Evolutionary conservation across 495 filamentous ascomycete genomes (phyloP), one percentile per base, ranked within the genome.

Genomic region (Oidiodendron maius): DNA sequence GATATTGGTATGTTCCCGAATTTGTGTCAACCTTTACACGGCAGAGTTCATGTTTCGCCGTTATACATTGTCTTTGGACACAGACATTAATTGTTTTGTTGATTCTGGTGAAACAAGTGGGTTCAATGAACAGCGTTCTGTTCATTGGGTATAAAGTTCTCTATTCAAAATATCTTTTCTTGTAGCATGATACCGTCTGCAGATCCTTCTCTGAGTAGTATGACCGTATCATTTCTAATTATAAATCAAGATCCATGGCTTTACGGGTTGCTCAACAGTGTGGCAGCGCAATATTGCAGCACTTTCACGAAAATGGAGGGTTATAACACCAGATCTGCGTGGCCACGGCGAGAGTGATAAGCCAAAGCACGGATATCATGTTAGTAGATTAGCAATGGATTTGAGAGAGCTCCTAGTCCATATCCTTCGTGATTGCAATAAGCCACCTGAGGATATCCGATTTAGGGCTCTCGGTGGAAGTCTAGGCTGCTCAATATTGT

Each of bases 401-500:
- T 52, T 75, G 30, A 51, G 55, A 3, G 60, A 65, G 5, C 56
- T 73, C 0, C 23, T 72, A 10, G 11, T 49, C 5, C 56, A 66
- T 39, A 50, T 71, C 3, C 15, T 1, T 17, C 2, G 22, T 20
- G 22, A 21, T 6, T 13, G 20, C 22, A 2, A 1, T 16, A 11
- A 15, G 9, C 35, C 13, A 40, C 37, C 2, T 0, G 16, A 30
- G 57, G 9, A 39, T 5, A 30, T 30, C 5, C 26, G 55, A 4
- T 49, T 67, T 35, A 56, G 64, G 0, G 56, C 61, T 5, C 60
- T 74, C 0, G 71, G 71, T 0, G 70, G 69, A 44, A 70, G 66
- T 40, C 64, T 74, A 23, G 69, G 71, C 10, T 71, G 70, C 11
- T 66, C 71, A 0, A 62, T 74, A 2, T 47, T 74, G 6, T 72